Base-by-base conservation (phyloP, 1,284 basidiomycete genomes). In the Ustilago cynodontis region DNA sequence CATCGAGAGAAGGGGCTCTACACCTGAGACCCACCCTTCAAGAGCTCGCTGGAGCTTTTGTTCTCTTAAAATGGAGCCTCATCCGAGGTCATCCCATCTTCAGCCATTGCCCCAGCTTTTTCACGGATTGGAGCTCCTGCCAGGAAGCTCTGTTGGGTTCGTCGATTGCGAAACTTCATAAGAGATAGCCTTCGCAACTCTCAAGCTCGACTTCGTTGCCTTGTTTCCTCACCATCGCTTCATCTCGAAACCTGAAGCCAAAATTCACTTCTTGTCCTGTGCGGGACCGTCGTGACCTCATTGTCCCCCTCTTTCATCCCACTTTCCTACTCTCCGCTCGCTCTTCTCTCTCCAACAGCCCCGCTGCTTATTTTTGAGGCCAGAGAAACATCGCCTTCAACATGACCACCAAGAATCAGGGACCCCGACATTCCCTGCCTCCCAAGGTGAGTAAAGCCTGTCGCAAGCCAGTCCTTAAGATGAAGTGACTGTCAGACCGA, bases 361-460 rank as follows among this genome's bases (percentile, higher is more conserved):
- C n/a, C 35, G 51, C 41, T 53, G 22, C 52, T 50, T 26, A 26
- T 47, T n/a, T 5, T 37, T 28, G 35, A 59, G 29, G 28, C 24
- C 41, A 49, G 33, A 10, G 16, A 58, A 45, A 20, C 26, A 35
- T 9, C 31, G 29, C 20, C 39, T 57, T 56, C 65, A 43, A 22
- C 61, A 76, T 76, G 73, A 53, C 59, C 54, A 49, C 65, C 33
- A 76, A 67, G 56, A 62, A 20, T 20, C 65, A 64, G 59, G 68
- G 55, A 37, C 51, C 65, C n/a, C 59, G 58, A 58, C 73, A 76
- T 55, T 76, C 68, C 33, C 68, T 76, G 29, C 73, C 73, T 22
- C 65, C 73, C 20, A 76, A 76, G 33, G 73, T 76, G 55, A 66
- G 72, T 62, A 57, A n/a, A 31, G n/a, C 20, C n/a, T n/a, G 11